phyloP scores from a whole-genome alignment of 192 early-diverging fungal genomes.

The Kickxella alabastrina region DNA sequence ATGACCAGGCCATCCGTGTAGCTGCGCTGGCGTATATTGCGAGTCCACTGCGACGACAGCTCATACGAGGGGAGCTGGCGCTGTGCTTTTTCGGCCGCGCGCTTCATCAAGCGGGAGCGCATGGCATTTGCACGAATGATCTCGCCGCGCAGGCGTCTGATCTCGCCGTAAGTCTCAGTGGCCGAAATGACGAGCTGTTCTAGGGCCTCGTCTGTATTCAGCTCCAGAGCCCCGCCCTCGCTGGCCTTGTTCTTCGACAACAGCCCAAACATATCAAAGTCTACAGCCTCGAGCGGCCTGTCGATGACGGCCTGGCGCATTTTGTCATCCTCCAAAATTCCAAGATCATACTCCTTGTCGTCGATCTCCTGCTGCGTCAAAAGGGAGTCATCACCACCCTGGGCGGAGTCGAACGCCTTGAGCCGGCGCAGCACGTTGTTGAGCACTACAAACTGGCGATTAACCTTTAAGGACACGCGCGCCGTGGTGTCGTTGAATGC shows the following conservation, averaged over 20 bases:
- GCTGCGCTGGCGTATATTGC: constrained; percentile 33
- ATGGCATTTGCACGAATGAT: constrained; percentile 21
- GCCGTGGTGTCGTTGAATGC: constrained; percentile 33
- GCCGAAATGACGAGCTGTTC: constrained; percentile 33
- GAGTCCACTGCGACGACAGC: constrained; percentile 35
- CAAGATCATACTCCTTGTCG: constrained; percentile 27
- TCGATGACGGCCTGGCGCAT: constrained; percentile 43
- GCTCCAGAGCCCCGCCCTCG: not conserved
- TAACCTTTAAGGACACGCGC: constrained; percentile 25
- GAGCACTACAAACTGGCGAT: constrained; percentile 35
- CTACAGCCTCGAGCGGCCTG: constrained; percentile 16
- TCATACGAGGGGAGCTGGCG: constrained; percentile 43
- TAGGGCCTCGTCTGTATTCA: constrained; percentile 23
- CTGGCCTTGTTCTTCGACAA: not conserved
- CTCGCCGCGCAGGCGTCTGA: constrained; percentile 29
- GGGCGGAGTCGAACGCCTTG: not conserved
- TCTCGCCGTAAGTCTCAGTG: constrained; percentile 19
- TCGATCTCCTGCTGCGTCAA: constrained; percentile 9
- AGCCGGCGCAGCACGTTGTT: constrained; percentile 21
- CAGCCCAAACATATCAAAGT: constrained; percentile 13
- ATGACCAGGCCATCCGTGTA: constrained; percentile 13
- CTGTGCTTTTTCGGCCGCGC: constrained; percentile 30
- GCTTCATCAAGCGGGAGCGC: constrained; percentile 35
- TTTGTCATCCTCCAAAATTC: constrained; percentile 30
- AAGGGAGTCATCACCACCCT: not conserved